Base-by-base conservation (phyloP, 805 yeast genomes). In the Nakazawaea holstii region DNA sequence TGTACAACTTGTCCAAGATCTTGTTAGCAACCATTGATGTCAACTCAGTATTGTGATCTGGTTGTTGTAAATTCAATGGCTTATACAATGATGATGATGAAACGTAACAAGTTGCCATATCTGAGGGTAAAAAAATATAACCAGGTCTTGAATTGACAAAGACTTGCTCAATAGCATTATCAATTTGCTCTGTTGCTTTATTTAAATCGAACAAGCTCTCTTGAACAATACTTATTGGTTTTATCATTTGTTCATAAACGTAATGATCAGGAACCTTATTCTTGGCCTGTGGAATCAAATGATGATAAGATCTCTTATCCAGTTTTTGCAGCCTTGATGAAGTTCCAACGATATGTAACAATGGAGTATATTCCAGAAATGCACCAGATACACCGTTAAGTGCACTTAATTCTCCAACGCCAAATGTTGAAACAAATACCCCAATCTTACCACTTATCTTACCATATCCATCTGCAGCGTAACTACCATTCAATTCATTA, bases 81-180 rank as follows among this genome's bases (percentile, higher is more conserved):
- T 52, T 53, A 7, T 59, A 51, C 36, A 81, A 65, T 44, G 68
- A 62, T 1, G 49, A 39, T n/a, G 66, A 51, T 8, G 68, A 64
- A 51, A 79, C 69, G 14, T 55, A 41, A 14, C 49, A 42, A 35
- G 77, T 76, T 9, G 80, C 77, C 55, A 87, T 62, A 61, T 90
- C 91, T 36, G 77, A 68, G 1, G 97, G 97, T 41, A 91, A 61
- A 59, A 79, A 87, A 39, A 90, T 61, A 58, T 85, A 90, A n/a
- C 95, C 97, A 0, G 97, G 97, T 60, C 83, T 79, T 32, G 82
- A 79, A 39, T 75, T 70, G 35, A 61, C 68, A 53, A 78, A 66
- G 20, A 87, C 79, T 20, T 73, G 68, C 37, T 57, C 59, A 48
- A 91, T 76, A 6, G 87, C 84, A 20, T 67, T 66, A 61, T 92